phyloP scores from a whole-genome alignment of 352 stramenopile genomes.

The Pythium phragmitis region DNA sequence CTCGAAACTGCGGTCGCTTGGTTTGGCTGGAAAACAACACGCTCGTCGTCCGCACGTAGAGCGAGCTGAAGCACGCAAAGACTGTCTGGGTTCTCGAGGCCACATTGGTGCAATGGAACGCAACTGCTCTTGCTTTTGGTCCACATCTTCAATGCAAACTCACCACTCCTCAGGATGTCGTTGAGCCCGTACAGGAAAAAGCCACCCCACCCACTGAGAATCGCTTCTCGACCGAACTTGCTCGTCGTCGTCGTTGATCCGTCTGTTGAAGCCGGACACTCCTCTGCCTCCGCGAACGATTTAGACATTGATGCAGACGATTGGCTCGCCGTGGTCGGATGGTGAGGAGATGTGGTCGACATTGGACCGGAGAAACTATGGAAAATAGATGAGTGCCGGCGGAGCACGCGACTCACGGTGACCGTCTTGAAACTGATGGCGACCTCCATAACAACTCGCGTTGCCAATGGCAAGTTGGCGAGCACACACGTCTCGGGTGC shows the following conservation, averaged over 20 bases:
- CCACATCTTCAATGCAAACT: constrained; percentile 1
- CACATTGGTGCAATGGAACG: background rate
- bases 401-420: background rate
- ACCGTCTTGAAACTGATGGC: background rate
- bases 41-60: background rate
- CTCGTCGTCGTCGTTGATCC: background rate
- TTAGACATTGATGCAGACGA: constrained; percentile 11
- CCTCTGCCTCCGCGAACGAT: constrained; percentile 8
- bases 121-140: background rate
- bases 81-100: constrained; percentile 4
- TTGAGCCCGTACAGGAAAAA: constrained; percentile 1
- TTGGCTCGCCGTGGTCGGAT: background rate
- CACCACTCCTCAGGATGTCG: background rate
- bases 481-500: background rate
- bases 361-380: background rate
- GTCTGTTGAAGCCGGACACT: background rate
- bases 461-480: constrained; percentile 7
- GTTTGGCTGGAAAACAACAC: background rate
- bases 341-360: background rate
- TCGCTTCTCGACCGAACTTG: background rate
- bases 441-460: constrained; percentile 13
- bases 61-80: background rate
- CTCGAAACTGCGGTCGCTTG: background rate
- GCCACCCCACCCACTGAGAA: constrained; percentile 11
- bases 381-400: constrained; percentile 18